phyloP scores from a whole-genome alignment of 2,329 filamentous ascomycete genomes.

The Colletotrichum acutatum region DNA sequence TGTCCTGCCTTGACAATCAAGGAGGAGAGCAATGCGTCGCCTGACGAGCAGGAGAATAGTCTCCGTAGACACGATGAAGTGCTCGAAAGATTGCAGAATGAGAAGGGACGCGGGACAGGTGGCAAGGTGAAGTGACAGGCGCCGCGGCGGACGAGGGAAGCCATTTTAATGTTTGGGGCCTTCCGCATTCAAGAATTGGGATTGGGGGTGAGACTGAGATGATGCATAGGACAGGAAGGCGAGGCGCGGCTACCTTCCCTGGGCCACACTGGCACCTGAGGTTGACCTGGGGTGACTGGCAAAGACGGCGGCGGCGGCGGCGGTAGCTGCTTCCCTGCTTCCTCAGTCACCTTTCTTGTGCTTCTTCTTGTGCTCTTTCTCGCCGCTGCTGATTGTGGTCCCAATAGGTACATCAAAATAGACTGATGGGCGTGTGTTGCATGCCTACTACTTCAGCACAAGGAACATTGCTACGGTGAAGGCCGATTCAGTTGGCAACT shows the following conservation, averaged over 20 bases:
- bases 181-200: neutral
- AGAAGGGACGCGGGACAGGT: neutral
- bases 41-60: neutral
- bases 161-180: constrained; percentile 20
- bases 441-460: neutral
- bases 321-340: neutral
- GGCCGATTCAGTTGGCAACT: neutral
- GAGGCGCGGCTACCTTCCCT: neutral
- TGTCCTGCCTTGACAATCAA: constrained; percentile 24
- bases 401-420: neutral
- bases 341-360: neutral
- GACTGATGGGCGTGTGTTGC: neutral
- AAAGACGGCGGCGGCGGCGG: neutral
- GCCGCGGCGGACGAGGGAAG: constrained; percentile 12
- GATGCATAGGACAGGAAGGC: neutral
- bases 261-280: neutral
- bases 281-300: neutral
- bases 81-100: neutral
- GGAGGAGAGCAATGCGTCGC: constrained; percentile 20
- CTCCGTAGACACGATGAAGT: neutral
- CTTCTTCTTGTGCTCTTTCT: neutral
- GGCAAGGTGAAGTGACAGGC: neutral
- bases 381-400: neutral
- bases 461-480: neutral
- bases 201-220: neutral